Percentiles rank a stretch among this genome's conserved stretches.
Conservation (phyloP, 352 stramenopile genomes). For the Globisporangium ultimum region DNA sequence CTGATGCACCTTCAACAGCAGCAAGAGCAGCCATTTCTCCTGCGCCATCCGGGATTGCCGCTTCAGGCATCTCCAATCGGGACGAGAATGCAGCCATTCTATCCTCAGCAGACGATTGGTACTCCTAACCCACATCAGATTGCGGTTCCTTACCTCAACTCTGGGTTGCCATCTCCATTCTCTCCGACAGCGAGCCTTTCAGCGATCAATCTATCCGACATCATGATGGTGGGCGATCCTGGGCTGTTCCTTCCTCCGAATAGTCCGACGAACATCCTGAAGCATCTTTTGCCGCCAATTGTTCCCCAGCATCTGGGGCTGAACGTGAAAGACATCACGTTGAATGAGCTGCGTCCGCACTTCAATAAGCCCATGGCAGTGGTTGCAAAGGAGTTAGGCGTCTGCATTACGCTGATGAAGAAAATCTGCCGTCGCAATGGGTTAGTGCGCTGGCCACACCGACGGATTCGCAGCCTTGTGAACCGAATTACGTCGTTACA, state of each 20-base stretch:
- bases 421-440: constrained; percentile 85
- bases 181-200: constrained; percentile 18
- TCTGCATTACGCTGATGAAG: constrained; percentile 87
- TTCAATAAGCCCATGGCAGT: constrained; percentile 86
- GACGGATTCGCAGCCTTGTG: constrained; percentile 75
- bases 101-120: constrained; percentile 5
- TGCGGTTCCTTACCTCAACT: too few relatives aligned
- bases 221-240: constrained; percentile 44
- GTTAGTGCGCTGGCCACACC: constrained; percentile 77
- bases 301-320: constrained; percentile 16
- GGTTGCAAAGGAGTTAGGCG: constrained; percentile 76
- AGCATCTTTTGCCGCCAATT: constrained; percentile 44
- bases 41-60: neutral
- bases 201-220: constrained; percentile 32
- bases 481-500: constrained; percentile 81
- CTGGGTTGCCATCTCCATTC: constrained; percentile 3
- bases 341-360: constrained; percentile 77
- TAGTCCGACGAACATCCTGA: constrained; percentile 34
- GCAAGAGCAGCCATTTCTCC: neutral
- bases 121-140: neutral
- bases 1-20: constrained; percentile 7
- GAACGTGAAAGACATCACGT: constrained; percentile 73
- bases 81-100: constrained; percentile 4
- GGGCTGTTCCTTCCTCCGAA: constrained; percentile 33
- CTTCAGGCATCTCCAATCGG: constrained; percentile 1